These are phyloP conservation scores for Caryopteris hybrid DNA, from an alignment of 305 asterid species.

Conservation along the genomic window DNA sequence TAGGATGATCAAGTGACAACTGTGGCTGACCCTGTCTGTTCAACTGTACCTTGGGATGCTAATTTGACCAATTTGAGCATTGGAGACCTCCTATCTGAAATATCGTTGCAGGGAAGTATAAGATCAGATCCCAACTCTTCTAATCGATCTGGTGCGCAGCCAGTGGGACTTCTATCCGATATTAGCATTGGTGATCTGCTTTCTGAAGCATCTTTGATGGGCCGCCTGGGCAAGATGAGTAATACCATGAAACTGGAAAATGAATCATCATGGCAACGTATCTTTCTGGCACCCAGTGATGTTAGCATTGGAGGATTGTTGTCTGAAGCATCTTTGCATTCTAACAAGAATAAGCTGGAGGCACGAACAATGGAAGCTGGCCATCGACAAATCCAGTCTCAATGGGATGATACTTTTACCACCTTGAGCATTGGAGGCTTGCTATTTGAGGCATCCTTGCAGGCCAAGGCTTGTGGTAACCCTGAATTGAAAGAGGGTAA, in stretches of 20 bases:
- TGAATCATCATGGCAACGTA: conserved; percentile 35
- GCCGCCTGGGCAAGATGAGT: conserved; percentile 35
- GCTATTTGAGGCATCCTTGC: conserved; percentile 65
- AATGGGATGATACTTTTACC: conserved; percentile 61
- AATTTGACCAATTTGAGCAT: conserved; percentile 75
- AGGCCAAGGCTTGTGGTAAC: conserved; percentile 34
- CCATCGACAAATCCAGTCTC: conserved; percentile 28
- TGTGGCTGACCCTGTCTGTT: conserved; percentile 24
- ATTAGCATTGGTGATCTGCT: conserved; percentile 46
- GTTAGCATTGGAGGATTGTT: conserved; percentile 41
- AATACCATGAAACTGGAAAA: conserved; percentile 26
- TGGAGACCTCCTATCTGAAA: conserved; percentile 80
- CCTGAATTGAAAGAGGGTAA: conserved; percentile 31
- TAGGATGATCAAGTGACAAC: conserved; percentile 45
- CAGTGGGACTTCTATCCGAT: conserved; percentile 36
- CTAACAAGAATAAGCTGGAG: conserved; percentile 31
- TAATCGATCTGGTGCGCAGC: conserved; percentile 34
- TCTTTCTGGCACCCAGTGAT: conserved; percentile 37
- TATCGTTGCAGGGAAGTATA: conserved; percentile 58
- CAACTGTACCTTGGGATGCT: conserved; percentile 57
- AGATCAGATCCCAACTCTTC: conserved; percentile 16
- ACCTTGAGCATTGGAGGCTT: conserved; percentile 79
- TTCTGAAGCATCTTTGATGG: conserved; percentile 54
- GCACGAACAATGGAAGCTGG: conserved; percentile 19
- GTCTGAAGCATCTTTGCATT: conserved; percentile 48